Evolutionary conservation across 1,139 yeast species (phyloP).

Genomic region (Geotrichum fermentans): DNA sequence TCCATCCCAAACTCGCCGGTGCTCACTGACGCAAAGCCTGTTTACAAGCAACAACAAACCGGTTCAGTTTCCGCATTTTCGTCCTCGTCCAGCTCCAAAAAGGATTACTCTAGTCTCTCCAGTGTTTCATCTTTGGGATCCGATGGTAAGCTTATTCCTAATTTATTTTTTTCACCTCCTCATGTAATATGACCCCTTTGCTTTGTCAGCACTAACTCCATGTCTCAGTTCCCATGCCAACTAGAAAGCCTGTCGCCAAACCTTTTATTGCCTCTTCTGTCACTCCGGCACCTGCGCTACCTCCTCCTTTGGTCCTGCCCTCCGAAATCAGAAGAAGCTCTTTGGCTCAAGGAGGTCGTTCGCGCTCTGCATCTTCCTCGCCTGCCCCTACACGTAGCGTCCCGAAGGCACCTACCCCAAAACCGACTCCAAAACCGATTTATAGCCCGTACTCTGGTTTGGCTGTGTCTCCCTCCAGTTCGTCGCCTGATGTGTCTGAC

Average conservation of each 20-base stretch:
- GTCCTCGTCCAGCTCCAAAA: slow-evolving; percentile 11
- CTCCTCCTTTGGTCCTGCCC: slow-evolving; percentile 31
- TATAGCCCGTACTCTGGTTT: neutral
- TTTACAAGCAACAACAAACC: slow-evolving; percentile 5
- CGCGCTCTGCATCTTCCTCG: slow-evolving; percentile 15
- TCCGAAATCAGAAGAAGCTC: slow-evolving; percentile 32
- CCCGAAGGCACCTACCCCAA: slow-evolving; percentile 8
- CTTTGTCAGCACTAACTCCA: slow-evolving; percentile 13
- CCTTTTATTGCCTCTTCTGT: slow-evolving; percentile 18
- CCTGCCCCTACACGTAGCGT: slow-evolving; percentile 22
- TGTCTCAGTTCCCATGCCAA: slow-evolving; percentile 1
- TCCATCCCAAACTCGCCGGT: slow-evolving; percentile 13
- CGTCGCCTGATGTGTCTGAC: neutral
- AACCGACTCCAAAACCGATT: neutral
- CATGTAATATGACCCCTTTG: slow-evolving; percentile 4
- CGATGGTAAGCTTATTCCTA: slow-evolving; percentile 15
- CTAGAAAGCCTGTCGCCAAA: neutral
- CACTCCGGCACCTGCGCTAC: slow-evolving; percentile 18
- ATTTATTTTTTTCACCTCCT: neutral
- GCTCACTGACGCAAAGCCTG: neutral
- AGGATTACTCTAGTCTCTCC: slow-evolving; percentile 12
- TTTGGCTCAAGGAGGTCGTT: slow-evolving; percentile 20
- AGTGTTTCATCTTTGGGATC: slow-evolving; percentile 10
- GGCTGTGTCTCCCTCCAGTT: slow-evolving; percentile 3
- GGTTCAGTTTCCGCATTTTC: slow-evolving; percentile 15